phyloP scores from a whole-genome alignment of 805 yeast species.

The Priceomyces fermenticarens region DNA sequence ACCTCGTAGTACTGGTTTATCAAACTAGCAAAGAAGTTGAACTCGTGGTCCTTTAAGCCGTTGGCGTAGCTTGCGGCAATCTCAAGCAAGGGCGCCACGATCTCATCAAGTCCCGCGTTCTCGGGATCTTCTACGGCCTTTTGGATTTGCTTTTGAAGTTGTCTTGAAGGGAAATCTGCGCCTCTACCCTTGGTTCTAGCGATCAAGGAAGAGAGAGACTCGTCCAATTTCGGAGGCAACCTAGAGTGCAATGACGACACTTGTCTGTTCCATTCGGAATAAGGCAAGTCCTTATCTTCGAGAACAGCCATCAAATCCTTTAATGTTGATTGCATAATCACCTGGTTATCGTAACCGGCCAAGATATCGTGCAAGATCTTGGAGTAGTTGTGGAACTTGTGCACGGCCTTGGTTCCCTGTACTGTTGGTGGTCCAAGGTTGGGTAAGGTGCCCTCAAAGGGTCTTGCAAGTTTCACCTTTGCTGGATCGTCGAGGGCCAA shows the following conservation, averaged over 20 bases:
- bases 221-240: slow-evolving; percentile 75
- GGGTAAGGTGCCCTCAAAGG: slow-evolving; percentile 92
- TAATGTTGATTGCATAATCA: slow-evolving; percentile 82
- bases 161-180: slow-evolving; percentile 93
- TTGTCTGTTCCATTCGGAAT: slow-evolving; percentile 84
- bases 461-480: slow-evolving; percentile 93
- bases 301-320: slow-evolving; percentile 68
- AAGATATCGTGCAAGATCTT: slow-evolving; percentile 73
- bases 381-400: slow-evolving; percentile 60
- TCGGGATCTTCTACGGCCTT: slow-evolving; percentile 53
- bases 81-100: slow-evolving; percentile 69
- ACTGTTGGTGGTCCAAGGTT: slow-evolving; percentile 80
- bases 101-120: slow-evolving; percentile 41
- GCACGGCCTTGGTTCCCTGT: slow-evolving; percentile 80
- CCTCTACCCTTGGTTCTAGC: slow-evolving; percentile 62
- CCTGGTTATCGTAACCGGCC: slow-evolving; percentile 93
- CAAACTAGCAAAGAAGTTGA: slow-evolving; percentile 64
- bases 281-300: slow-evolving; percentile 81
- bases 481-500: slow-evolving; percentile 94
- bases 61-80: slow-evolving; percentile 67
- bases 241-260: slow-evolving; percentile 91
- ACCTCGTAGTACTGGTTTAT: slow-evolving; percentile 71
- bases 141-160: slow-evolving; percentile 66
- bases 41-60: slow-evolving; percentile 86
- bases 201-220: slow-evolving; percentile 58